A percentile compares a stretch with the other conserved stretches of the same genome.
Evolutionary conservation across 164 flowering plant genomes (phyloP).

Genomic region (Sedum album): DNA sequence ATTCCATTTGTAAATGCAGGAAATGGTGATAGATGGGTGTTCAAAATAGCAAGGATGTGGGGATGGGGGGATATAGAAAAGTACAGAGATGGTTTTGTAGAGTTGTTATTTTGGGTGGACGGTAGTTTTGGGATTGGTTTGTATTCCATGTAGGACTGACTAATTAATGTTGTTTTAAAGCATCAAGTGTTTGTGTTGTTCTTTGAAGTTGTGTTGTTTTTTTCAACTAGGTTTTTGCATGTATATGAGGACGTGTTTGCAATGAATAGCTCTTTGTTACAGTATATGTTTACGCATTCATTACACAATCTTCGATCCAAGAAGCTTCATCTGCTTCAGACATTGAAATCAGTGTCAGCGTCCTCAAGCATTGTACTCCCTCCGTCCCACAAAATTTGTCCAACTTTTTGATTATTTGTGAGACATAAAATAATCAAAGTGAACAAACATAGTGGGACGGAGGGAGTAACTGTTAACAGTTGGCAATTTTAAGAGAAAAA

Average conservation of each 20-base stretch:
- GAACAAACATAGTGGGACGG: no score
- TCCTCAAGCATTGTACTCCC: no score
- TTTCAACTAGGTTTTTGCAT: not conserved
- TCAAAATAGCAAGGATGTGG: constrained; percentile 27
- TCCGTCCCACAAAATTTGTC: no score
- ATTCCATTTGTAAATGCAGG: constrained; percentile 14
- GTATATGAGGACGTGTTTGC: not conserved
- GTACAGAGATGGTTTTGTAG: constrained; percentile 6
- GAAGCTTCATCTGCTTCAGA: not conserved
- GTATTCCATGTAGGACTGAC: not conserved
- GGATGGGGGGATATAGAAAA: constrained; percentile 20
- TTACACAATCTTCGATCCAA: no score
- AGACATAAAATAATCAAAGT: no score
- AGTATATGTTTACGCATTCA: not conserved
- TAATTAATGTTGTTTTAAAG: not conserved
- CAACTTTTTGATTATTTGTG: no score
- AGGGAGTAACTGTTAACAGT: no score
- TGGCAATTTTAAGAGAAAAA: not conserved
- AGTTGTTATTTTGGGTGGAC: not conserved
- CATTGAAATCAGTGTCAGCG: no score
- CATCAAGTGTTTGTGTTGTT: not conserved
- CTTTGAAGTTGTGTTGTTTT: not conserved
- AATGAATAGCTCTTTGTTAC: not conserved
- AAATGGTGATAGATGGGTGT: constrained; percentile 17
- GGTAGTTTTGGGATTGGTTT: not conserved